Base-by-base conservation (phyloP, 2,329 filamentous ascomycete genomes). In the Leptodontidium sp. region DNA sequence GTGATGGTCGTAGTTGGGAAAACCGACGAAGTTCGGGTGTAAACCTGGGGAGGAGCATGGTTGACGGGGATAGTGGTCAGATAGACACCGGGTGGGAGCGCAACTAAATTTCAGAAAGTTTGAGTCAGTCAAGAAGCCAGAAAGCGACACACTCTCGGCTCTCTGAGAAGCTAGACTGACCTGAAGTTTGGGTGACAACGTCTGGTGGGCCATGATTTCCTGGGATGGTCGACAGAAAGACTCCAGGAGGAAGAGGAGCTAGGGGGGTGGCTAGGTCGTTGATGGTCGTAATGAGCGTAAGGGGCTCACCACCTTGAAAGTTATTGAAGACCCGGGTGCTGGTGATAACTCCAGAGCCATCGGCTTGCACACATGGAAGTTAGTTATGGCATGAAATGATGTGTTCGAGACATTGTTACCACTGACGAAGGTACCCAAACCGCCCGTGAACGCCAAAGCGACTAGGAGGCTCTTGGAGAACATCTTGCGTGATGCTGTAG, bases 281-380 rank as follows among this genome's bases (percentile, higher is more conserved):
- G 50, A 43, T 65, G 17, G 47, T 55, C n/a, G 50, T 45, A 29
- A 53, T n/a, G 21, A 57, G 17, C 1, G 62, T 32, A 17, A 65
- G 40, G 2, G 32, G 15, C 7, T 26, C 50, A 5, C 35, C 50
- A 47, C 57, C 57, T 45, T 43, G n/a, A 21, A 59, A 43, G 57
- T 59, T 59, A 14, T n/a, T 43, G 57, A 43, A 61, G 14, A 61
- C 21, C 8, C 38, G 21, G 21, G 58, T 61, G 40, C 38, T 49
- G 14, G 40, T 61, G 40, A 49, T 29, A 47, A 29, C 38, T 47
- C 58, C 43, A 61, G 24, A 26, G 26, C 26, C 24, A 49, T 45
- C 58, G 40, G 58, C 58, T 61, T 21, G 24, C 15, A 45, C 21
- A 61, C 21, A 3, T 17, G 14, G 4, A 29, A 3, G n/a, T 61